Base-by-base conservation (phyloP, 345 rosid species). In the Populus simonii region DNA sequence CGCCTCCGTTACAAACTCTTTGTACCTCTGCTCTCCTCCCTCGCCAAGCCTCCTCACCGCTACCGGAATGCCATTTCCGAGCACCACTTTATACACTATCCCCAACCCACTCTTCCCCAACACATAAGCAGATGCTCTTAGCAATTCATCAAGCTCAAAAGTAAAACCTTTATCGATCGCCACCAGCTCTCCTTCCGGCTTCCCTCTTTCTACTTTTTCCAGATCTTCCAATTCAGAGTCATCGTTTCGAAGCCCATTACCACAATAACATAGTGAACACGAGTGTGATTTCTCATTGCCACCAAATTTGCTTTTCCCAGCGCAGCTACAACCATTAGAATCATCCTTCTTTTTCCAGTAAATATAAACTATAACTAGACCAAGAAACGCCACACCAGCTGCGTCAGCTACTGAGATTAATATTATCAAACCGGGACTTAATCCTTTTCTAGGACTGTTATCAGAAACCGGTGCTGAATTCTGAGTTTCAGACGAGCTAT, bases 101-200 rank as follows among this genome's bases (percentile, higher is more conserved):
- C 99, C 99, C 67, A 96, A 77, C 80, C 97, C 98, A 74, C 99
- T 96, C 90, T 96, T 96, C 43, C 99, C 99, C 80, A 93, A 41
- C 68, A 96, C 99, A 69, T 96, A 93, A 4, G 99, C 99, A 17
- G 99, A 96, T 43, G 99, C 99, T 83, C 97, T 89, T 35, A 96
- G 83, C 79, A 96, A 66, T 86, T 96, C 99, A 55, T 96, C 99
- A 5, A 96, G 89, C 93, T 93, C 99, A 70, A 96, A 89, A 0
- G 88, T 88, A 78, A 94, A 96, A n/a, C 96, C 96, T 79, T 92
- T 92, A 65, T 96, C 99, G 9, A 96, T 91, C 2, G 98, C 93
- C 53, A 96, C 98, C 8, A 96, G 80, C 77, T 92, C 98, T 66
- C 99, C 99, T 43, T 88, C 94, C 33, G 88, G 87, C 76, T 76